Percentiles rank a stretch among this genome's conserved stretches.
These are phyloP conservation scores for Calonectria pseudoturangicola DNA, from an alignment of 2,329 filamentous ascomycete genomes.

Conservation along the genomic window DNA sequence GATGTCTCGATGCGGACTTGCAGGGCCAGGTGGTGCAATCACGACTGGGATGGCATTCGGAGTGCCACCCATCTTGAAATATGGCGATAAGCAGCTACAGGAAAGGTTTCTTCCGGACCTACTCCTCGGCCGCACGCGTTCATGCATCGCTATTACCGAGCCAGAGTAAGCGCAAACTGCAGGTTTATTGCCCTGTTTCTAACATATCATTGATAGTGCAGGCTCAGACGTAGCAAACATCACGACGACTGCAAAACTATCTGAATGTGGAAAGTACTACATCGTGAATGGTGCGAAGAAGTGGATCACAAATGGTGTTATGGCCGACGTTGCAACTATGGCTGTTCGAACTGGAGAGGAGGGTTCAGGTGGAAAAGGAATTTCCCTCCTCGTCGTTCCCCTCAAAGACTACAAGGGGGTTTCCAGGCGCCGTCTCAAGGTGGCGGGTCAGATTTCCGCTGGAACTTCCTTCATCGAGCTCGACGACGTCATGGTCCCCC, in stretches of 20 bases:
- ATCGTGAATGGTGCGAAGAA: conserved; percentile 86
- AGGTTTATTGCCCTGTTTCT: background rate
- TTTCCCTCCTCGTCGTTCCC: conserved; percentile 82
- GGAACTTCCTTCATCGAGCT: conserved; percentile 86
- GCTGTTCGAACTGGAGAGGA: conserved; percentile 80
- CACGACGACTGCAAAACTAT: conserved; percentile 78
- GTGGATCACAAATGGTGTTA: conserved; percentile 86
- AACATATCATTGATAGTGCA: conserved; percentile 60
- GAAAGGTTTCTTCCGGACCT: conserved; percentile 81
- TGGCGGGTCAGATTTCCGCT: conserved; percentile 77
- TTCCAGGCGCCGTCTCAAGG: conserved; percentile 79
- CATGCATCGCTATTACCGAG: conserved; percentile 87
- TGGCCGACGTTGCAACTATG: conserved; percentile 81
- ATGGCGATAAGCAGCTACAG: conserved; percentile 77
- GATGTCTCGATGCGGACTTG: conserved; percentile 79
- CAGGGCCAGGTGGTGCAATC: conserved; percentile 78
- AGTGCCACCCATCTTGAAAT: conserved; percentile 82
- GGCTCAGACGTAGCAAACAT: conserved; percentile 85
- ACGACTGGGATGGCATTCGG: conserved; percentile 84
- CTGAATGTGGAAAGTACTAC: conserved; percentile 78
- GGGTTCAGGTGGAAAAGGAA: conserved; percentile 75
- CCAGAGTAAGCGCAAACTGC: conserved; percentile 68
- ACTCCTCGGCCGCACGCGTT: conserved; percentile 78
- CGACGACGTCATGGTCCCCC: conserved; percentile 83
- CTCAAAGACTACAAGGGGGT: conserved; percentile 81